phyloP scores from a whole-genome alignment of 2,329 filamentous ascomycete species.

The Huntiella bhutanensis region DNA sequence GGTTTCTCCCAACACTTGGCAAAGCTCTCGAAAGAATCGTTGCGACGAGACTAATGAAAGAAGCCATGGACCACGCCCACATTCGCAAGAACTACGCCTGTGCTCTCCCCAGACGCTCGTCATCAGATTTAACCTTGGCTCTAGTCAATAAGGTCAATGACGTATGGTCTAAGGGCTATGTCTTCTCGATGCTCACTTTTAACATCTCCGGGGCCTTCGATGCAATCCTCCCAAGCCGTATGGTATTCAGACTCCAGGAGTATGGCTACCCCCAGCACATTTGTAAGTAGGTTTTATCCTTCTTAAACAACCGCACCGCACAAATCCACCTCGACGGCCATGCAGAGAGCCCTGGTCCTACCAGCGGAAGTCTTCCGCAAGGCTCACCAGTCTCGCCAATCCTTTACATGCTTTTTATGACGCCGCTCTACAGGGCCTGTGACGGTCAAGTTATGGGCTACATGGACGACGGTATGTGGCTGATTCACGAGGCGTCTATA shows the following conservation, averaged over 20 bases:
- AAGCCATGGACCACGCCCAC: slow-evolving; percentile 13
- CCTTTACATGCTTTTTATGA: background rate
- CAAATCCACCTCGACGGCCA: slow-evolving; percentile 1
- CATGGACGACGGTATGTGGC: slow-evolving; percentile 1
- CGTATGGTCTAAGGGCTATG: background rate
- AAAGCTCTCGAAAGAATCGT: slow-evolving; percentile 16
- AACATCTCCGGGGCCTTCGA: background rate
- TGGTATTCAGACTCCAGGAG: background rate
- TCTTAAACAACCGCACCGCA: slow-evolving; percentile 12
- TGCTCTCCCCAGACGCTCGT: slow-evolving; percentile 14
- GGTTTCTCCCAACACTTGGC: slow-evolving; percentile 15
- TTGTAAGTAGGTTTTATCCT: slow-evolving; percentile 11
- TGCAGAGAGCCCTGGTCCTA: background rate
- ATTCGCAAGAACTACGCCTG: slow-evolving; percentile 13
- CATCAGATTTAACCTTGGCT: slow-evolving; percentile 12
- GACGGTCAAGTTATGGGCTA: background rate
- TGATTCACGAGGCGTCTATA: background rate
- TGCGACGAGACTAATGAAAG: slow-evolving; percentile 13
- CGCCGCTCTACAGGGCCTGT: background rate
- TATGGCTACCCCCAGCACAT: slow-evolving; percentile 7
- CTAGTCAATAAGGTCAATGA: slow-evolving; percentile 7
- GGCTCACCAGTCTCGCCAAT: background rate
- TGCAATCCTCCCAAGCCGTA: background rate
- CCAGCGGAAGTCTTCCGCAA: background rate
- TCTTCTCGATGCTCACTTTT: background rate